Conservation (phyloP, 371 early-diverging fungal genomes). For the Syncephalastrum monosporum region DNA sequence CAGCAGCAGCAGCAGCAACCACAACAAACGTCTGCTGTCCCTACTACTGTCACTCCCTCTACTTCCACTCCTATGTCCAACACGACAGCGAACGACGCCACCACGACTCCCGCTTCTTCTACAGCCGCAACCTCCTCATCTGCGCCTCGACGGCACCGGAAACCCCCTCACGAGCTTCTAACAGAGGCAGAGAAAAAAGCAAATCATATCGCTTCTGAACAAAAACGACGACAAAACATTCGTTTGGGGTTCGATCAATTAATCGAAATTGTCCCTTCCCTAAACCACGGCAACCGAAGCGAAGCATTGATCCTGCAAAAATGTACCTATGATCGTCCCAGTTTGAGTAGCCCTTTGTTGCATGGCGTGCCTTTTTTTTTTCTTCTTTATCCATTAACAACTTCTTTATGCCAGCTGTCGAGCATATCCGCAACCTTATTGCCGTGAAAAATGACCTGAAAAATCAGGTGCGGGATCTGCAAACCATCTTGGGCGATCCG, state of each 20-base stretch:
- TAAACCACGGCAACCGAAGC: slow-evolving; percentile 61
- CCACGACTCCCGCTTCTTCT: no score
- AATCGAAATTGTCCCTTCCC: slow-evolving; percentile 76
- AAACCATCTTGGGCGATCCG: slow-evolving; percentile 29
- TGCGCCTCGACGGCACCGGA: slow-evolving; percentile 31
- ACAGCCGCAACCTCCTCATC: not conserved
- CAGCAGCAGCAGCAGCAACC: slow-evolving; percentile 2
- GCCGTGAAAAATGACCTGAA: slow-evolving; percentile 34
- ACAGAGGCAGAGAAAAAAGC: slow-evolving; percentile 93
- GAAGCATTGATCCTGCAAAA: slow-evolving; percentile 60
- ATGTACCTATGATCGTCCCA: slow-evolving; percentile 31
- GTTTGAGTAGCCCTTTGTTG: not conserved
- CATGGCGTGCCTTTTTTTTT: not conserved
- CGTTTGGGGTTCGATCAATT: slow-evolving; percentile 81
- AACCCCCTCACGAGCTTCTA: slow-evolving; percentile 67
- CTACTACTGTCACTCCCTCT: no score
- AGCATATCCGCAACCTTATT: slow-evolving; percentile 33
- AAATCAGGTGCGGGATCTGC: slow-evolving; percentile 28
- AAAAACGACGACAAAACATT: slow-evolving; percentile 87
- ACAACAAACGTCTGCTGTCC: slow-evolving; percentile 1
- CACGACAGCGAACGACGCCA: not conserved
- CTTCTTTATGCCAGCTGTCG: slow-evolving; percentile 20
- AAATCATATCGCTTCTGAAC: slow-evolving; percentile 94
- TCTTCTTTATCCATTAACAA: not conserved
- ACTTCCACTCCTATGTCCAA: not conserved